A percentile compares a stretch with the other conserved stretches of the same genome.
Conservation (phyloP, 192 early-diverging fungal genomes). For the Pecoramyces ruminantium region DNA sequence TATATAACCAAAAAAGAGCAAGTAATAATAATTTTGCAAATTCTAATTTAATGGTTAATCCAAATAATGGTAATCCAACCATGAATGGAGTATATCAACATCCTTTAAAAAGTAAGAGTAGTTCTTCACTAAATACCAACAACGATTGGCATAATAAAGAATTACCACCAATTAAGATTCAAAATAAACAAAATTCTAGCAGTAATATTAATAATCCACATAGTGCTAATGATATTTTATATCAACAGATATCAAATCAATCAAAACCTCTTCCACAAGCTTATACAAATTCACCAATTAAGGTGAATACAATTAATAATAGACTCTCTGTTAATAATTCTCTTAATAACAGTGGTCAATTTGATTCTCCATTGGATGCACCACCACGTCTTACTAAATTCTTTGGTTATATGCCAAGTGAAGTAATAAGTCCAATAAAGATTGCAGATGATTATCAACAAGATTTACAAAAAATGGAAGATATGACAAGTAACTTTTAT, state of each 20-base stretch:
- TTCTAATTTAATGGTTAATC: no score
- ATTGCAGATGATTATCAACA: neutral
- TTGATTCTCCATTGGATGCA: neutral
- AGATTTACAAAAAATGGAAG: neutral
- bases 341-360: neutral
- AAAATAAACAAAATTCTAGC: neutral
- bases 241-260: neutral
- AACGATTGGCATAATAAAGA: neutral
- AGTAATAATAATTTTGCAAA: neutral
- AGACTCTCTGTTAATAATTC: neutral
- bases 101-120: neutral
- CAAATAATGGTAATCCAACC: neutral
- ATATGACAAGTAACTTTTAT: neutral
- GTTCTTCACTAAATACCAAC: neutral
- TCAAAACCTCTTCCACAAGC: neutral
- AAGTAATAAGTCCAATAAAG: neutral
- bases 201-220: neutral
- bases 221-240: neutral
- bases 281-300: neutral
- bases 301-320: neutral
- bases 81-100: neutral
- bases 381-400: neutral
- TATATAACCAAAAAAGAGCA: neutral
- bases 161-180: neutral
- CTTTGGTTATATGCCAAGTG: neutral